Evolutionary conservation across 257 asterid genomes (phyloP).

Genomic region (Ballota nigra): DNA sequence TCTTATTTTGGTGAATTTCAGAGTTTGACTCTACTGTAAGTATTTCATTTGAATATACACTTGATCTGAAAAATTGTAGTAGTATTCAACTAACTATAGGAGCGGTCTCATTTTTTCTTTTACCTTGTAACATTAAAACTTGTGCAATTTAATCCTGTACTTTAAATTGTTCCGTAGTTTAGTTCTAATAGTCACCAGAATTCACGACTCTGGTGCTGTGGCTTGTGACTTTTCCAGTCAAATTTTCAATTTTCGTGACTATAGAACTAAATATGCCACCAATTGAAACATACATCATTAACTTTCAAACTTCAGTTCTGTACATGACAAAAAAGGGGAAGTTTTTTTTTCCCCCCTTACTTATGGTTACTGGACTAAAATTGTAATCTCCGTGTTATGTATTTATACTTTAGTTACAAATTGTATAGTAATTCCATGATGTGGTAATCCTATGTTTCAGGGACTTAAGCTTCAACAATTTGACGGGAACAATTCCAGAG

Average conservation of each 20-base stretch:
- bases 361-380: background rate
- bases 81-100: background rate
- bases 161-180: background rate
- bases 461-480: conserved; percentile 89
- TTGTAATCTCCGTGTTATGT: background rate
- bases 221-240: background rate
- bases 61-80: background rate
- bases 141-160: background rate
- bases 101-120: background rate
- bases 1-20: conserved; percentile 44
- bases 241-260: background rate
- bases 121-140: background rate
- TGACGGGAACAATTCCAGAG: conserved; percentile 58
- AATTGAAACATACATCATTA: background rate
- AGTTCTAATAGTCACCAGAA: background rate
- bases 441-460: conserved; percentile 37
- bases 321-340: background rate
- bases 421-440: background rate
- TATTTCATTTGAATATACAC: background rate
- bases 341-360: background rate
- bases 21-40: conserved; percentile 63
- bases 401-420: background rate
- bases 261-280: background rate
- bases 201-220: background rate
- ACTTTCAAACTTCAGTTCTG: background rate